Conservation (phyloP, 306 rosid genomes). For the Prinsepia uniflora region DNA sequence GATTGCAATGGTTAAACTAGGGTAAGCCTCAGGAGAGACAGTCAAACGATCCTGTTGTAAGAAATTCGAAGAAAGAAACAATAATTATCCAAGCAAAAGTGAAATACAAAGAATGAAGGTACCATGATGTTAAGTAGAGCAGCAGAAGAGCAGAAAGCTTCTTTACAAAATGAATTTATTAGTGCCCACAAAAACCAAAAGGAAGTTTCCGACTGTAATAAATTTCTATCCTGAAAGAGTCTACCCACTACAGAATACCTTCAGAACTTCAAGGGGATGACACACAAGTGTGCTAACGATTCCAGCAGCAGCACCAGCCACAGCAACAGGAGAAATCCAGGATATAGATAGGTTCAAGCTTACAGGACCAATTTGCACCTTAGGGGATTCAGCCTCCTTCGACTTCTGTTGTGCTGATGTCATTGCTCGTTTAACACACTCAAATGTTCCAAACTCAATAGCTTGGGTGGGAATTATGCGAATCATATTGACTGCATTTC, state of each 20-base stretch:
- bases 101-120: not conserved
- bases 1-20: conserved; percentile 66
- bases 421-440: conserved; percentile 70
- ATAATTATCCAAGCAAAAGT: conserved; percentile 10
- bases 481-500: conserved; percentile 86
- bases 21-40: conserved; percentile 81
- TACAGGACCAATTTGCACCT: conserved; percentile 60
- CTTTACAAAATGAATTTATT: not conserved
- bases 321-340: conserved; percentile 93
- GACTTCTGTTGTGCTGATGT: conserved; percentile 64
- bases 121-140: not conserved
- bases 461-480: conserved; percentile 96
- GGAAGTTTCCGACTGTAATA: not conserved
- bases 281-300: conserved; percentile 71
- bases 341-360: conserved; percentile 56
- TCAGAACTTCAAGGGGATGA: conserved; percentile 95
- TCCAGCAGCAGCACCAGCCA: conserved; percentile 98
- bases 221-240: conserved; percentile 4
- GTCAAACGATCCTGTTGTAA: conserved; percentile 80
- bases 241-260: conserved; percentile 47
- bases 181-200: not conserved
- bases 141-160: not conserved
- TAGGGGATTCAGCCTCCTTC: conserved; percentile 46
- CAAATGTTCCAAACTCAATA: conserved; percentile 84
- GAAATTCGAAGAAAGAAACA: conserved; percentile 24